Base-by-base conservation (phyloP, 139 green algal genomes). In the Zygnema circumcarinatum region DNA sequence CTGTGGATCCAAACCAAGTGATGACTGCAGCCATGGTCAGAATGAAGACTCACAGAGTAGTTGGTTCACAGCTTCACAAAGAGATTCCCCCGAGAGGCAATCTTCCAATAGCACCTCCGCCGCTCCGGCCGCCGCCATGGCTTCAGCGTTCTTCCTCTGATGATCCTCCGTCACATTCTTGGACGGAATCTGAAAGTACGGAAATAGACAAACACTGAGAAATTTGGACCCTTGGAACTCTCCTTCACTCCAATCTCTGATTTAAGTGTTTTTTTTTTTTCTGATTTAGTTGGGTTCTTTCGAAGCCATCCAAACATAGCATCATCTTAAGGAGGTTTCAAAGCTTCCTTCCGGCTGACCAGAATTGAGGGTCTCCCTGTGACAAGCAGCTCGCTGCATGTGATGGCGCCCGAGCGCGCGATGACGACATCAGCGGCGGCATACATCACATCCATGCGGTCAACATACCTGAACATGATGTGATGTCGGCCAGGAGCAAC, bases 151-250 rank as follows among this genome's bases (percentile, higher is more conserved):
- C 31, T 33, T 38, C 1, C 78, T 90, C 67, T 94, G 92, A 52
- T 94, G 92, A 47, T 94, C 92, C 22, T 93, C 88, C 20, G 92
- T 74, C 0, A 94, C 92, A 83, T 93, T 88, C 1, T 88, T 88
- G n/a, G 91, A 91, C n/a, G 92, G 92, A 2, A 91, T n/a, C 87
- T 91, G 79, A 0, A 32, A 29, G 54, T 29, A n/a, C n/a, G n/a
- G n/a, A n/a, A n/a, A n/a, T n/a, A n/a, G n/a, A n/a, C n/a, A n/a
- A n/a, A n/a, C n/a, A n/a, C n/a, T n/a, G n/a, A n/a, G n/a, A n/a
- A n/a, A n/a, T n/a, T n/a, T n/a, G n/a, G n/a, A n/a, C n/a, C n/a
- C n/a, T n/a, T n/a, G n/a, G n/a, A n/a, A n/a, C n/a, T n/a, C n/a
- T n/a, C n/a, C n/a, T n/a, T n/a, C n/a, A n/a, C n/a, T n/a, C n/a